A percentile compares a stretch with the other conserved stretches of the same genome.
Conservation (phyloP, 2,329 filamentous ascomycete genomes). For the Beauveria rudraprayagi region DNA sequence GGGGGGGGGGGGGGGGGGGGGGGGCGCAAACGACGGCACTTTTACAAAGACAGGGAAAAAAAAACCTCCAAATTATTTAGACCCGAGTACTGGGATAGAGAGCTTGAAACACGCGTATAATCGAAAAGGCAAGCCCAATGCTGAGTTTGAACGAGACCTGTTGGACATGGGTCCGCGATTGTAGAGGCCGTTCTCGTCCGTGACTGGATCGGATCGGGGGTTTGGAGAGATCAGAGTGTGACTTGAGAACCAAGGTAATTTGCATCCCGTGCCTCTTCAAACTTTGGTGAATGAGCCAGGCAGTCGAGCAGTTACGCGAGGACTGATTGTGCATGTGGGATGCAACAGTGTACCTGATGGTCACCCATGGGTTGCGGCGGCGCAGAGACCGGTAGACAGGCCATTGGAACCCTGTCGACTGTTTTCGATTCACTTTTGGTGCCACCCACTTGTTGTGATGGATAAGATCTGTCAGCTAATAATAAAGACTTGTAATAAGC, state of each 20-base stretch:
- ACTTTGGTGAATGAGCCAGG: no score
- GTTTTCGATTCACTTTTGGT: neutral
- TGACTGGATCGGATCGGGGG: constrained; percentile 4
- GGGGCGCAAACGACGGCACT: no score
- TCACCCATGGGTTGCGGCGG: neutral
- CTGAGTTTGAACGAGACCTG: neutral
- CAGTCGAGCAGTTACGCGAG: no score
- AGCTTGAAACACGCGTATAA: neutral
- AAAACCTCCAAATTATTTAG: no score
- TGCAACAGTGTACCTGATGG: neutral
- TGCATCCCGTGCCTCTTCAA: neutral
- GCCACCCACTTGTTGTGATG: no score
- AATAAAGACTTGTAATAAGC: neutral
- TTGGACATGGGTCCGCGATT: neutral
- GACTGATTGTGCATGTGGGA: neutral
- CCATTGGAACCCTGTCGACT: neutral
- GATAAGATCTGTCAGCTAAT: neutral
- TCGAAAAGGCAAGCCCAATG: neutral
- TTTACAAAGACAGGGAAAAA: neutral
- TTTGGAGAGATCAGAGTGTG: constrained; percentile 1
- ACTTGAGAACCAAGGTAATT: neutral
- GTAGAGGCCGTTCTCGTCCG: neutral
- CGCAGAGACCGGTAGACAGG: neutral
- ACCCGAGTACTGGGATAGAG: neutral
- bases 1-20: no score